These are phyloP conservation scores for Talaromyces albobiverticillius DNA, from an alignment of 2,329 filamentous ascomycete genomes.

Conservation along the genomic window DNA sequence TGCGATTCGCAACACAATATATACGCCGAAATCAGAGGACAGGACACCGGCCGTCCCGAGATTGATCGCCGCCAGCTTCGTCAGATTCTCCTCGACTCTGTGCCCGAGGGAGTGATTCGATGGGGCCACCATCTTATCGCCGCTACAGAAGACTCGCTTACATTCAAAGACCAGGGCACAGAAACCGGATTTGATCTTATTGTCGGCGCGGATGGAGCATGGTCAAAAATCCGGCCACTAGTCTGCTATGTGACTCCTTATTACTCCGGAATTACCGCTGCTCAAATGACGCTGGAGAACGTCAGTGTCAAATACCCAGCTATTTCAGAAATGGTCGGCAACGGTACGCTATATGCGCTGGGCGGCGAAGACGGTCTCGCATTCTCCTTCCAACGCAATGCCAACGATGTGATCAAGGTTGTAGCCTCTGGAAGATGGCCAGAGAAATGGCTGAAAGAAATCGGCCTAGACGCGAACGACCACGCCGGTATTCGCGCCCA, in stretches of 20 bases:
- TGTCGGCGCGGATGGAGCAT: constrained; percentile 28
- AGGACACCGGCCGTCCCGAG: constrained; percentile 21
- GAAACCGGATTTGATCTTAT: constrained; percentile 24
- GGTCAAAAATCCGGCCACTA: constrained; percentile 26
- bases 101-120: constrained; percentile 22
- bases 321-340: constrained; percentile 19
- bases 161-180: constrained; percentile 7
- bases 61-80: constrained; percentile 25
- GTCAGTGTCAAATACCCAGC: constrained; percentile 19
- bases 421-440: constrained; percentile 7
- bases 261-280: constrained; percentile 22
- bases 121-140: constrained; percentile 24
- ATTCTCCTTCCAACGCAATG: constrained; percentile 26
- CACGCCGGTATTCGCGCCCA: constrained; percentile 1
- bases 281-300: constrained; percentile 20
- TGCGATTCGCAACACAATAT: constrained; percentile 20
- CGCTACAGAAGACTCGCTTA: constrained; percentile 17
- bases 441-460: constrained; percentile 13
- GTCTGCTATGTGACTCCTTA: constrained; percentile 22
- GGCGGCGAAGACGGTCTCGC: constrained; percentile 18
- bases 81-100: constrained; percentile 22
- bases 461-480: constrained; percentile 4
- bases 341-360: constrained; percentile 20
- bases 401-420: constrained; percentile 17
- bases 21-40: constrained; percentile 13